These are phyloP conservation scores for Mortierella sp. DNA, from an alignment of 371 early-diverging fungal genomes.

Conservation along the genomic window DNA sequence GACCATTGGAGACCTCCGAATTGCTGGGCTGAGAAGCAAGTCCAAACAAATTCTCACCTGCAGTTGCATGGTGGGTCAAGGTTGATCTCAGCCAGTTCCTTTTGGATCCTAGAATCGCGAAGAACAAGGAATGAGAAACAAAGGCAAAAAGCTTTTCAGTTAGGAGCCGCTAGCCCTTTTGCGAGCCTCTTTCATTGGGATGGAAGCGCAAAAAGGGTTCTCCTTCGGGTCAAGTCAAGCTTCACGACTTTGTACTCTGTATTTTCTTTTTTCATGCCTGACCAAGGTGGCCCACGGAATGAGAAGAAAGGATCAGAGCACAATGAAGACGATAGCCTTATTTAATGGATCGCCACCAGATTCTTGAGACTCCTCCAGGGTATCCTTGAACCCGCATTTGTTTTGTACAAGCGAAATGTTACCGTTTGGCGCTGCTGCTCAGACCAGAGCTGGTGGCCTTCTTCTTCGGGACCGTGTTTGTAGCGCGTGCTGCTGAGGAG, in stretches of 20 bases:
- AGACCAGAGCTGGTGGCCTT: conserved; percentile 10
- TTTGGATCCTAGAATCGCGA: conserved; percentile 77
- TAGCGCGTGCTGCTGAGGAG: conserved; percentile 4
- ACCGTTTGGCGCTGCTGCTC: conserved; percentile 33
- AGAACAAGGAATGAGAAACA: conserved; percentile 11
- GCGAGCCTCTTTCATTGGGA: conserved; percentile 7
- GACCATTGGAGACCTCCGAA: too few species aligned
- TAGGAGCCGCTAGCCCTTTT: not conserved
- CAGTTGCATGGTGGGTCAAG: conserved; percentile 95
- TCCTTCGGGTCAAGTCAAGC: too few species aligned
- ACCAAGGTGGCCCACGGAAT: too few species aligned
- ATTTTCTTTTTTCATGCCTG: too few species aligned
- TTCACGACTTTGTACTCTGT: too few species aligned
- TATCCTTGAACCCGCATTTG: not conserved
- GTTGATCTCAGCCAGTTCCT: conserved; percentile 94
- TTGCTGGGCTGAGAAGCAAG: too few species aligned
- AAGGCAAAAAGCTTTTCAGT: not conserved
- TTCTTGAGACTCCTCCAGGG: not conserved
- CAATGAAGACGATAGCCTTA: not conserved
- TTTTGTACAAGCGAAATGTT: not conserved
- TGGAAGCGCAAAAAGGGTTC: too few species aligned
- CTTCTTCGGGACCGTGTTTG: conserved; percentile 5
- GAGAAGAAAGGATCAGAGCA: too few species aligned
- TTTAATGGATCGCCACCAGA: not conserved
- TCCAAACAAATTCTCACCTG: too few species aligned